Evolutionary conservation across 768 basidiomycete genomes (phyloP).

Genomic region (Agrocybe chaxingu): DNA sequence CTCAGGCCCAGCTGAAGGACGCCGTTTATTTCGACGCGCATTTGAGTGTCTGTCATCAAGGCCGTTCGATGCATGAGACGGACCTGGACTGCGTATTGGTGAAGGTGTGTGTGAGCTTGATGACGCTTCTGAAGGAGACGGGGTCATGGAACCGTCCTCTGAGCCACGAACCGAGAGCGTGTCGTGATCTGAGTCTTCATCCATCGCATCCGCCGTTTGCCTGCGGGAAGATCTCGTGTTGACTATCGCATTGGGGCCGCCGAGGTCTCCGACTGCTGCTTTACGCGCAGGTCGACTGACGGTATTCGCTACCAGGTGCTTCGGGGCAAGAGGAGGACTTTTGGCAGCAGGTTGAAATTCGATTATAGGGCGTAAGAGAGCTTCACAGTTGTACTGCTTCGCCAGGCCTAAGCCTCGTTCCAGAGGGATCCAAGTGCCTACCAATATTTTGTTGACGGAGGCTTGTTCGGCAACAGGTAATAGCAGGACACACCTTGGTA

Average conservation of each 20-base stretch:
- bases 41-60: conserved; percentile 32
- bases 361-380: conserved; percentile 84
- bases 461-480: conserved; percentile 9
- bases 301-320: conserved; percentile 83
- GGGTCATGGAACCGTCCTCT: conserved; percentile 88
- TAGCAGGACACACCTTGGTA: conserved; percentile 77
- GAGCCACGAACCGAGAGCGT: conserved; percentile 67
- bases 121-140: conserved; percentile 81
- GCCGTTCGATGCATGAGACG: conserved; percentile 41
- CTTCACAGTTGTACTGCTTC: conserved; percentile 91
- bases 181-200: conserved; percentile 62
- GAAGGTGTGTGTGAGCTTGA: conserved; percentile 94
- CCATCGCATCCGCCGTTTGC: conserved; percentile 41
- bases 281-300: conserved; percentile 48
- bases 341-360: conserved; percentile 88
- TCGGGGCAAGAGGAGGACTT: conserved; percentile 93
- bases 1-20: conserved; percentile 43
- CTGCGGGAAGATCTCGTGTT: conserved; percentile 63
- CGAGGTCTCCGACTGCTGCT: conserved; percentile 33
- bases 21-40: conserved; percentile 45
- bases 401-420: conserved; percentile 84
- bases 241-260: conserved; percentile 31
- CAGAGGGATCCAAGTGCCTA: conserved; percentile 98
- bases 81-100: conserved; percentile 64
- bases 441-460: conserved; percentile 11